These are phyloP conservation scores for Pseudogymnoascus sp. DNA, from an alignment of 2,329 filamentous ascomycete species.

Conservation along the genomic window DNA sequence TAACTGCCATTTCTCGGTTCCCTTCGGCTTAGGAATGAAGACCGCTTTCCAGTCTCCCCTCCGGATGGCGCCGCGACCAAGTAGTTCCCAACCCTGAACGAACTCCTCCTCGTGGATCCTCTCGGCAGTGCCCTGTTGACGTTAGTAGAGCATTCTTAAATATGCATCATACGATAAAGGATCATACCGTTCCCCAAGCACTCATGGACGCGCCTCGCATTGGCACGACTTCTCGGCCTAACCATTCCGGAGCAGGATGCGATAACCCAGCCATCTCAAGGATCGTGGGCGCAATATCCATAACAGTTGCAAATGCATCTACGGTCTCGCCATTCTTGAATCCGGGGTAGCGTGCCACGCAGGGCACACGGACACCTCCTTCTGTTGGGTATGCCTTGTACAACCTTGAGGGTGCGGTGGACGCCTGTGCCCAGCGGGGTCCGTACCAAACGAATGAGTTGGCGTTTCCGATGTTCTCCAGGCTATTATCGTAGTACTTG, in stretches of 20 bases:
- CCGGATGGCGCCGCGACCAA: slow-evolving; percentile 41
- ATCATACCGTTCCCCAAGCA: slow-evolving; percentile 28
- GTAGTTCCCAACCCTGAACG: slow-evolving; percentile 48
- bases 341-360: slow-evolving; percentile 27
- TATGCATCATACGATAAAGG: not conserved
- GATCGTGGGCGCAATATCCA: slow-evolving; percentile 34
- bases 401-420: slow-evolving; percentile 35
- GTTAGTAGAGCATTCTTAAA: slow-evolving; percentile 8
- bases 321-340: slow-evolving; percentile 22
- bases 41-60: slow-evolving; percentile 49
- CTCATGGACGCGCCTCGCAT: slow-evolving; percentile 42
- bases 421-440: slow-evolving; percentile 27
- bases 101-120: slow-evolving; percentile 42
- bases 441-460: slow-evolving; percentile 43
- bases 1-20: slow-evolving; percentile 47
- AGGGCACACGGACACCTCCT: slow-evolving; percentile 32
- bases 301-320: slow-evolving; percentile 31
- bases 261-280: slow-evolving; percentile 33
- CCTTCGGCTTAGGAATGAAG: slow-evolving; percentile 47
- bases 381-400: slow-evolving; percentile 36
- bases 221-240: slow-evolving; percentile 39
- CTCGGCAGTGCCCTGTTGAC: slow-evolving; percentile 23
- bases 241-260: slow-evolving; percentile 33
- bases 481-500: slow-evolving; percentile 37
- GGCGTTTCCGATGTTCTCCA: slow-evolving; percentile 38